Evolutionary conservation across 1,139 yeast genomes (phyloP), one percentile per base, ranked within the genome.

Genomic region (Pichia sp.): DNA sequence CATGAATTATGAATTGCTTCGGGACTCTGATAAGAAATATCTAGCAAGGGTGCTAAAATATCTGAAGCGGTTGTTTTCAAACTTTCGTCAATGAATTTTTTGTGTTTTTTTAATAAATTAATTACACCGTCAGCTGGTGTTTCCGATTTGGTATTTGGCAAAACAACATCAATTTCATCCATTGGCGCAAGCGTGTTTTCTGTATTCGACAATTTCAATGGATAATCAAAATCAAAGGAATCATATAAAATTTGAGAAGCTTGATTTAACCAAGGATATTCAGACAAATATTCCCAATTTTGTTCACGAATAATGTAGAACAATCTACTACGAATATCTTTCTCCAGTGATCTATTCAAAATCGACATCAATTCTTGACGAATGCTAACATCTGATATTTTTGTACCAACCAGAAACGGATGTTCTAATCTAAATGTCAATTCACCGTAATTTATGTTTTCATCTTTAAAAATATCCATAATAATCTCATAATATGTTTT

Each of bases 391-490:
- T 89, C 92, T 0, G 85, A 80, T 2, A 87, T 74, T 37, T 95
- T 74, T 0, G 98, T 92, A 37, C 98, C 98, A 20, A 89, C 92
- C 59, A 94, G 70, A 62, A 94, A 94, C 23, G 98, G 96, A 61
- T 90, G 97, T 60, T 94, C 98, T 87, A 94, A 82, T 48, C 98
- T 74, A 10, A 89, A 95, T 0, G 98, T 90, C 38, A 94, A 74
- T 58, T 94, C 99, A 2, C 96, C 82, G 52, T 90, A 79, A 32
- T 85, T 78, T 56, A 90, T 75, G 1, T 82, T 70, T 38, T 84
- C 83, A 53, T 87, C 90, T 53, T 86, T 90, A 62, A 92, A 94
- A 31, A 94, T 82, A 55, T 86, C 95, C 37, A 90, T 82, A 48
- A 94, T 83, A 31, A 94, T 86, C 55, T 83, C 84, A 59, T 89